Evolutionary conservation across 495 filamentous ascomycete genomes (phyloP), one percentile per base, ranked within the genome.

Genomic region (Penicillium goetzii): DNA sequence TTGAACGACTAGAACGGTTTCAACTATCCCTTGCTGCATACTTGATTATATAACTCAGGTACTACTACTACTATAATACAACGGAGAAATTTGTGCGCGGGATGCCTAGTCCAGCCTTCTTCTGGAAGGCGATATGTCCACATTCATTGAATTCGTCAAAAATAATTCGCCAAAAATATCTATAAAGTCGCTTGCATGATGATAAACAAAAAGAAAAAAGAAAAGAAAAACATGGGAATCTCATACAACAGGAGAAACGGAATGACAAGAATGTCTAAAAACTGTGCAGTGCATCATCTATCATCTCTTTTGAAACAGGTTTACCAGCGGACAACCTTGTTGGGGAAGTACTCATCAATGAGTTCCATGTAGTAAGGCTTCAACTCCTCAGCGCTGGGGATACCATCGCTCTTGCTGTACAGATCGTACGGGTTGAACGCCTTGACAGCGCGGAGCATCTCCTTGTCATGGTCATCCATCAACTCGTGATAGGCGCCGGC

Each of bases 371-470:
- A 96, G 72, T 96, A 96, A 7, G 88, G 89, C 87, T 88, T 67
- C 34, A 72, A 74, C 67, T 89, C 86, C 69, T 91, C 90, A 1
- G 88, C 85, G 38, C 81, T 87, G 5, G 90, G 90, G 36, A 92
- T 79, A 10, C 86, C 88, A 67, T 97, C 92, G 61, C 89, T 93
- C 87, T 97, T 97, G 75, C 90, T 93, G 76, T 97, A 97, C 58
- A 97, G 63, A 72, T 97, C 92, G 63, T 96, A 97, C 4, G 91
- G 91, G 62, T 96, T 97, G 74, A 97, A 97, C 8, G 90, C 92
- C 75, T 83, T 83, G 30, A 95, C 92, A 30, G 91, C 91, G 61
- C 84, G 84, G 69, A 95, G 71, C 88, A 96, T 90, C 62, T 83
- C 81, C 75, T 86, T 80, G 68, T 97, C 92, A 56, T 91, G 86